These are phyloP conservation scores for Rubus idaeus DNA, from an alignment of 306 rosid species.

Conservation along the genomic window DNA sequence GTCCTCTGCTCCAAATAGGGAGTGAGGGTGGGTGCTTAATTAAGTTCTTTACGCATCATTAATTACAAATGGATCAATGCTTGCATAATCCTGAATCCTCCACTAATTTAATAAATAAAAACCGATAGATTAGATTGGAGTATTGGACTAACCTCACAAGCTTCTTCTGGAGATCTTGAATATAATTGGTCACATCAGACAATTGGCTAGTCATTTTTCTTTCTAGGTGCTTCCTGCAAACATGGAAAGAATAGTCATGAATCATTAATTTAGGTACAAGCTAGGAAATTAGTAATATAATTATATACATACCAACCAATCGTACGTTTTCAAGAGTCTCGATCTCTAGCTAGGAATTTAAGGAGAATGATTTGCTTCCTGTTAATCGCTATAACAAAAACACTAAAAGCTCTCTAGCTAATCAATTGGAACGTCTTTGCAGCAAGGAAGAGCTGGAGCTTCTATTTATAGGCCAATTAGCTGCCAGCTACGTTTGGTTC, in stretches of 20 bases:
- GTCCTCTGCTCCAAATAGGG: too few relatives aligned
- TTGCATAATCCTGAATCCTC: neutral
- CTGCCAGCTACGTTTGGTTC: neutral
- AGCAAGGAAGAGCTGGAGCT: neutral
- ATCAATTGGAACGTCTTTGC: neutral
- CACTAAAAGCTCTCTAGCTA: neutral
- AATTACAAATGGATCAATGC: too few relatives aligned
- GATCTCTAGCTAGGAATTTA: neutral
- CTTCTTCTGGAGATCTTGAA: neutral
- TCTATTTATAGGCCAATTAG: neutral
- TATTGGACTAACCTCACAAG: neutral
- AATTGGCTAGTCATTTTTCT: neutral
- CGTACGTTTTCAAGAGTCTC: neutral
- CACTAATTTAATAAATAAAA: neutral
- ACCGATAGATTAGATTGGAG: neutral
- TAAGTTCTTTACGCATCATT: too few relatives aligned
- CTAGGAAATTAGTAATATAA: too few relatives aligned
- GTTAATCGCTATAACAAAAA: neutral
- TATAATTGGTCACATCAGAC: neutral
- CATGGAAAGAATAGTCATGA: neutral
- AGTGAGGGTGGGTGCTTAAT: too few relatives aligned
- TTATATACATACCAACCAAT: neutral
- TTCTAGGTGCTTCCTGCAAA: neutral
- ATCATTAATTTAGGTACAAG: too few relatives aligned
- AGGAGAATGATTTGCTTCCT: neutral